Percentiles rank a stretch among this genome's conserved stretches.
Conservation (phyloP, 495 filamentous ascomycete species). For the Tricharina praecox region DNA sequence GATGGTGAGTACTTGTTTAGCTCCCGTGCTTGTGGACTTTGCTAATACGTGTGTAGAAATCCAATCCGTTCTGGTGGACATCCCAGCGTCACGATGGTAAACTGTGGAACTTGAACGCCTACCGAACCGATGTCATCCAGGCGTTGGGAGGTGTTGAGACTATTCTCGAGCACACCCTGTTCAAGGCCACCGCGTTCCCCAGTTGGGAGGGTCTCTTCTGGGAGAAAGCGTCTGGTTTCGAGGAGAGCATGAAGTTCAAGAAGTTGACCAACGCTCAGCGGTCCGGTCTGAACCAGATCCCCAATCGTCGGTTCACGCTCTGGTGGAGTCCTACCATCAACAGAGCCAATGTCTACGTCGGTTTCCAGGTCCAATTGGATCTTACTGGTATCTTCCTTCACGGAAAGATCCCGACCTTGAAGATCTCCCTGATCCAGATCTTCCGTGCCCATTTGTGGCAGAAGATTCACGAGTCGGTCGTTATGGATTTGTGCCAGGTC, state of each 20-base stretch:
- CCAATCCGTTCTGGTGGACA: constrained; percentile 99
- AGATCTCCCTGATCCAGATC: constrained; percentile 98
- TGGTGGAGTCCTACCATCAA: constrained; percentile 91
- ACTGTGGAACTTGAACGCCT: constrained; percentile 95
- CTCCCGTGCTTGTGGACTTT: background rate
- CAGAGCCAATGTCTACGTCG: constrained; percentile 67
- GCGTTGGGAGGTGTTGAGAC: constrained; percentile 98
- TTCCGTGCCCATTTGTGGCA: constrained; percentile 99
- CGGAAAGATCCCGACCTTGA: constrained; percentile 96
- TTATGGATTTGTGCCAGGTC: constrained; percentile 93
- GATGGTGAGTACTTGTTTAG: constrained; percentile 37
- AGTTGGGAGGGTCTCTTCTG: constrained; percentile 99
- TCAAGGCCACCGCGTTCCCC: constrained; percentile 97
- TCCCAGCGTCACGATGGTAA: constrained; percentile 96
- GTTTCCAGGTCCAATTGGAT: constrained; percentile 99
- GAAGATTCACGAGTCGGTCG: constrained; percentile 98
- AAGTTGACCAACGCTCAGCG: constrained; percentile 97
- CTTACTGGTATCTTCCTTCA: constrained; percentile 98
- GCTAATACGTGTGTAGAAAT: constrained; percentile 40
- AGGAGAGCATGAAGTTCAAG: constrained; percentile 95
- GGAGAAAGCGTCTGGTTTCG: constrained; percentile 72
- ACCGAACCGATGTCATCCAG: constrained; percentile 96
- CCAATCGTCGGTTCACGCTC: constrained; percentile 95
- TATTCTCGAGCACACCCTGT: constrained; percentile 92
- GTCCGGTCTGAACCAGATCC: constrained; percentile 97